Evolutionary conservation across 2,329 filamentous ascomycete species (phyloP), one percentile per base, ranked within the genome.

Genomic region (Phaeosphaeria sp.): DNA sequence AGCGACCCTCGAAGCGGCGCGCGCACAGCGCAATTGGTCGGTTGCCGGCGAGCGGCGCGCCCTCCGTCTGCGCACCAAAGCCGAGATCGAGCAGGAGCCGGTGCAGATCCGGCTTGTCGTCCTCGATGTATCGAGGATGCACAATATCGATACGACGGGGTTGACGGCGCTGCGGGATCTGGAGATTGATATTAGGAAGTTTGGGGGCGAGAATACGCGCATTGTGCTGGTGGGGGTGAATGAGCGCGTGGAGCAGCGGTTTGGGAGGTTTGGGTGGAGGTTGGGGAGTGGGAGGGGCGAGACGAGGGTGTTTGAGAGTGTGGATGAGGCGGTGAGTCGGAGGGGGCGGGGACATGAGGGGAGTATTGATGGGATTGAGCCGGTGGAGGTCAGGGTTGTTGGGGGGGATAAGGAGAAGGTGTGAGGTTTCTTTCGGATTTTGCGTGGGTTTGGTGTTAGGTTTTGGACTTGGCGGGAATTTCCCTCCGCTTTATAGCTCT

Each of bases 81-180:
- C 72, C 54, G 67, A 69, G 6, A 77, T 80, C 55, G 15, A 66
- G 1, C 55, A 63, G 6, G 74, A 77, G 40, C 71, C 63, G 1
- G 74, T 78, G 0, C 79, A 78, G 0, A 79, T 87, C 18, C 74
- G 76, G 0, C 71, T 83, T 2, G 78, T 87, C 0, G 76, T 87
- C 0, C 73, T 87, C 0, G 85, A 87, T 61, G 82, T 87, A 52
- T 72, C 72, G 1, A 79, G 80, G 53, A 82, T 84, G 18, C 81
- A 82, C 17, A 82, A 85, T 57, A 78, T 85, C 8, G 85, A 87
- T 55, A 80, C 80, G 0, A 87, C 84, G 0, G 84, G 82, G 0
- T 76, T 85, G 3, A 75, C 78, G 0, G 81, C 84, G 8, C 68
- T 87, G 6, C 77, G 77, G 40, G 82, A 82, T 36, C 69, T 87